Conservation (phyloP, 768 basidiomycete genomes). For the Amanita rimosa region DNA sequence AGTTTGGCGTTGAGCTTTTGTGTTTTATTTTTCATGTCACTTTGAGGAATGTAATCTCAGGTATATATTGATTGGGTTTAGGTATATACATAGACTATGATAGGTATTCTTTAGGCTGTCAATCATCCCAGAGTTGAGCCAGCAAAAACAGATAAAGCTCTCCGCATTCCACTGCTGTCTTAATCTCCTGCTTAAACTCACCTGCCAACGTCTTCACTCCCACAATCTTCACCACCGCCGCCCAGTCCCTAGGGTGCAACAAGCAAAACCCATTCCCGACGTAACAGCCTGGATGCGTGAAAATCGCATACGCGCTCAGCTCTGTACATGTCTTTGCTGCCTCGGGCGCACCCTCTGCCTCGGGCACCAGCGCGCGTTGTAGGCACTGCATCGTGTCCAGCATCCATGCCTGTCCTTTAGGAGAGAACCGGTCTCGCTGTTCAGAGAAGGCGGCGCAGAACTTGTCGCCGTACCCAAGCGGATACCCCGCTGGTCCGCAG, state of each 20-base stretch:
- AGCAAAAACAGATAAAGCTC: slow-evolving; percentile 13
- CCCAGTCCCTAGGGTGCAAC: slow-evolving; percentile 24
- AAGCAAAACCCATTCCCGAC: slow-evolving; percentile 29
- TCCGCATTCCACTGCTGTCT: slow-evolving; percentile 20
- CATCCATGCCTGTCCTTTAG: slow-evolving; percentile 30
- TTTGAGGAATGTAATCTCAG: background rate
- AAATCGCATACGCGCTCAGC: slow-evolving; percentile 26
- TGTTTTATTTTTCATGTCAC: background rate
- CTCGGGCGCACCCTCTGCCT: slow-evolving; percentile 14
- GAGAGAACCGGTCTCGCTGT: slow-evolving; percentile 17
- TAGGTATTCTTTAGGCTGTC: no score
- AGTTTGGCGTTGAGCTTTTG: background rate
- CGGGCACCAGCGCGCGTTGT: slow-evolving; percentile 27
- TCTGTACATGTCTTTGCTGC: slow-evolving; percentile 17
- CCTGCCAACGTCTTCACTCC: slow-evolving; percentile 19
- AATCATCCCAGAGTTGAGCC: background rate
- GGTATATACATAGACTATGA: background rate
- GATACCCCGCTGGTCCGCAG: slow-evolving; percentile 33
- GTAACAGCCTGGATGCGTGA: slow-evolving; percentile 31
- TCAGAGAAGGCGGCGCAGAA: slow-evolving; percentile 28
- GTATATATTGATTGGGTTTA: background rate
- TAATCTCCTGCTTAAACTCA: slow-evolving; percentile 18
- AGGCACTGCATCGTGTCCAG: slow-evolving; percentile 34
- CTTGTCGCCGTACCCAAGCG: slow-evolving; percentile 27
- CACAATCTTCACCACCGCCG: slow-evolving; percentile 23